Evolutionary conservation across 2,329 filamentous ascomycete genomes (phyloP), one percentile per base, ranked within the genome.

Genomic region (Exophiala bonariae): DNA sequence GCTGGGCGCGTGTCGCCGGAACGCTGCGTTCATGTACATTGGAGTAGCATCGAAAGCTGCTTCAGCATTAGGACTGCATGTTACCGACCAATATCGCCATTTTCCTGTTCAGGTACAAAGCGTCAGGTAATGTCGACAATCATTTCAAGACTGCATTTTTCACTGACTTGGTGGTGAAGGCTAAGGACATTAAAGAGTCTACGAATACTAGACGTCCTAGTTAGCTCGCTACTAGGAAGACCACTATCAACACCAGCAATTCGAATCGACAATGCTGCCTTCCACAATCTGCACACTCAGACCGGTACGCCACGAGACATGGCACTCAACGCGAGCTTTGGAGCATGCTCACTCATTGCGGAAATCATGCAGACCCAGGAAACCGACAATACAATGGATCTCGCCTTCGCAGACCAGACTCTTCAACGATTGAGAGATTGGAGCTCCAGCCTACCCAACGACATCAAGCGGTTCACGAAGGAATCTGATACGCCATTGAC

Each of bases 1-100:
- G 72, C 69, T 81, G 3, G 78, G 77, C 0, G 76, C 77, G 3
- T 82, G 79, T 42, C 76, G 77, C 23, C 69, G 79, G 7, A 82
- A 82, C 46, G 72, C 80, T 0, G 80, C 80, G 0, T 84, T 81
- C 43, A 82, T 84, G 77, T 83, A 83, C 45, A 61, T 84, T 2
- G 80, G 80, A 0, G 74, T 83, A 7, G 80, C 81, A 1, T 70
- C 76, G 0, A 74, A 78, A 43, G 77, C 80, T 1, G 80, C 81
- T 0, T 74, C 77, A 3, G 77, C 79, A 0, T 57, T 84, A 0
- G 81, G 81, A 0, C 57, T 83, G 5, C 79, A 83, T 64, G 65
- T 61, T 43, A 61, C 45, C 50, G 65, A 57, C 50, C 66, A 49
- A 57, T 66, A 63, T 45, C 41, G 43, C 3, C 44, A 54, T 30